Evolutionary conservation across 1,284 basidiomycete species (phyloP), one percentile per base, ranked within the genome.

Genomic region (Ceratobasidium sp.): DNA sequence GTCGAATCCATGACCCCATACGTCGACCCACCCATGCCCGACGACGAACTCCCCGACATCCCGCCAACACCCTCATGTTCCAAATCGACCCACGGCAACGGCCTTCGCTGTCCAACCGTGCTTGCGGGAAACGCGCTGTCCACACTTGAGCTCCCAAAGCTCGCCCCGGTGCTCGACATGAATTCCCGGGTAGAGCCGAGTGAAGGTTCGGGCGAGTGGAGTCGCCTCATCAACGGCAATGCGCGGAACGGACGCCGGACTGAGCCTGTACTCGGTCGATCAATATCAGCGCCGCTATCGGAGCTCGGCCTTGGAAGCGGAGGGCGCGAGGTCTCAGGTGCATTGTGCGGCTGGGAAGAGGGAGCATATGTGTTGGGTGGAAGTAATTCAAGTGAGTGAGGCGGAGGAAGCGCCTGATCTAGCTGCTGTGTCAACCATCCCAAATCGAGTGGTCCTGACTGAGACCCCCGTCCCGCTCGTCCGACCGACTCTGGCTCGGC

Each of bases 61-160:
- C 61, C 46, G 2, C 21, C 30, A 28, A 28, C 54, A 35, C 28
- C 30, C 49, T 69, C 64, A 5, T 26, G 18, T 41, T 69, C 64
- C 18, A 69, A 43, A 44, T 69, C 64, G 8, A 69, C 64, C 64
- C 52, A 57, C 16, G 64, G 64, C 38, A 69, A 30, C 52, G 64
- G 64, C 16, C 64, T 32, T 14, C 26, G 23, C 21, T 30, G 21
- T 41, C 32, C 64, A 46, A 21, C 11, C 9, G 21, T 23, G n/a
- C 52, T 57, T 7, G 50, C 18, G 8, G 64, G 64, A n/a, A 69
- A 44, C 8, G 64, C 64, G 16, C 50, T 55, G 28, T 69, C 64
- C 32, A 69, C 64, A 52, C 64, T 69, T 38, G 50, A 52, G 41
- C 64, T 69, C 41, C 64, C 64, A 35, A 55, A 69, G n/a, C 52